Conservation (phyloP, 2,329 filamentous ascomycete species). For the Sordariomycetes sp. region DNA sequence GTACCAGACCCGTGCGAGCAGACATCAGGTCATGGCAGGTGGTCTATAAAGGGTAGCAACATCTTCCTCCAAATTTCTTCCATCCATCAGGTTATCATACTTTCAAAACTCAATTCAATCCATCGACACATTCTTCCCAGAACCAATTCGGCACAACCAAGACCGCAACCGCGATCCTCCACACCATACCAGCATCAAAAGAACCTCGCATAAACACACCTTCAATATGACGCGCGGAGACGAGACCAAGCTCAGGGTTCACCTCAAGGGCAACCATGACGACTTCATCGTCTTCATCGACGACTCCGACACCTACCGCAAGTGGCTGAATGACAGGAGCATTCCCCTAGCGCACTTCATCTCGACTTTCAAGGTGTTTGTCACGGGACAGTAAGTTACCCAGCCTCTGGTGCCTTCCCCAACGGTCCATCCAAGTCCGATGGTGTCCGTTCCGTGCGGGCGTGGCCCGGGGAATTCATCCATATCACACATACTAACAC, state of each 20-base stretch:
- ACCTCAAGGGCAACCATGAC: conserved; percentile 64
- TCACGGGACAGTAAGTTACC: conserved; percentile 69
- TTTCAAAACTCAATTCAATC: neutral
- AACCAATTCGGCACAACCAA: neutral
- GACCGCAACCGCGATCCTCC: neutral
- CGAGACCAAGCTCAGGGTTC: conserved; percentile 62
- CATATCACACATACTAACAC: neutral
- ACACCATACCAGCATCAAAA: neutral
- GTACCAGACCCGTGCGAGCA: neutral
- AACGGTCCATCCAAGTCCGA: neutral
- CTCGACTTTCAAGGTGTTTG: conserved; percentile 79
- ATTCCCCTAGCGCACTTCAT: conserved; percentile 78
- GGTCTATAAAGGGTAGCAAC: neutral
- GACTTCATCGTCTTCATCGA: conserved; percentile 52
- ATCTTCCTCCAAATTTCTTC: neutral
- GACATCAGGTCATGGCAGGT: neutral
- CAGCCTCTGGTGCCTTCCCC: neutral
- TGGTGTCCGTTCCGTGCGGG: neutral
- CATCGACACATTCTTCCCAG: neutral
- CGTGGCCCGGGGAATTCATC: no score
- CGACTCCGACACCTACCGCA: conserved; percentile 52
- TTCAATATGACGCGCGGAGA: conserved; percentile 62
- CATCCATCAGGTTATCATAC: neutral
- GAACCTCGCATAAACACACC: neutral
- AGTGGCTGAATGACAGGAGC: conserved; percentile 74